Evolutionary conservation across 768 basidiomycete species (phyloP), one percentile per base, ranked within the genome.

Genomic region (Lentinus brumalis): DNA sequence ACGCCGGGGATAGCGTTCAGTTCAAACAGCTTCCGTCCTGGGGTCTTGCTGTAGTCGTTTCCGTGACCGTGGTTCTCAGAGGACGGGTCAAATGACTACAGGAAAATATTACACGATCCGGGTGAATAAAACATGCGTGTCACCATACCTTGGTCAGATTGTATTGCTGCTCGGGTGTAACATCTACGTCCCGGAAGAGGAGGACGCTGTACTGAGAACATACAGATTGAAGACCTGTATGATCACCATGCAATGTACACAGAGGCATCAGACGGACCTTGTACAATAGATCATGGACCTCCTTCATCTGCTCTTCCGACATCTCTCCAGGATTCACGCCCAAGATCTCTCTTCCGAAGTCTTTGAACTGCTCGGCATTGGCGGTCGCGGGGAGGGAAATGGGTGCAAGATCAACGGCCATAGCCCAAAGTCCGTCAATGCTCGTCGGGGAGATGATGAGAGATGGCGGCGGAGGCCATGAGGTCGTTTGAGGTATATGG

Each of bases 1-100:
- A 90, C 86, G 29, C 88, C 82, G 1, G 94, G 92, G 62, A 96
- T 92, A 40, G 91, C 94, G 79, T 94, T 96, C 68, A 95, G 83
- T 71, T 94, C 91, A 4, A 92, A 94, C 69, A 88, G 88, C 67
- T 81, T 83, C 21, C 86, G 85, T 45, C 77, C 75, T 56, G 86
- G 83, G 0, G 89, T 92, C 79, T 92, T 92, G 79, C 92, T 92
- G 74, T 1, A 26, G 21, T 26, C 21, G 21, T 93, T 93, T 2
- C 93, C 92, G 68, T 95, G 93, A 0, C 94, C 93, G 67, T 95
- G 94, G 65, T 74, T 84, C 67, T 84, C 78, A 29, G 80, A 75
- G 0, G 75, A 53, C 2, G 83, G 85, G 71, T 95, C 93, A 70
- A 95, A 95, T 0, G 88, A 87, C 92, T 93, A 63, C 40, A 18